phyloP scores from a whole-genome alignment of 192 early-diverging fungal species.

The Linnemannia exigua region DNA sequence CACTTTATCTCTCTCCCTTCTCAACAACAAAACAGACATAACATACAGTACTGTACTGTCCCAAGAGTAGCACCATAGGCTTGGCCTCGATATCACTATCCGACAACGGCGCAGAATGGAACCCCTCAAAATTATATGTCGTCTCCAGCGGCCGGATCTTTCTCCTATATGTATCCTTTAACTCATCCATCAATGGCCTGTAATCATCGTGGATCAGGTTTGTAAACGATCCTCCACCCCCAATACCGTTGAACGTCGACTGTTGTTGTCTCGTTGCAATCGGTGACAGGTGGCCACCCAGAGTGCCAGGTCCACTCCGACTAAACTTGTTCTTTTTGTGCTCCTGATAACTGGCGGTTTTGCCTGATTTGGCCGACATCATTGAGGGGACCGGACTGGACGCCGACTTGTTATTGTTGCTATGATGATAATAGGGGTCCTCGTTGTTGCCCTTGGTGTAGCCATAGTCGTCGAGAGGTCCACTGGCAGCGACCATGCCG shows the following conservation, averaged over 20 bases:
- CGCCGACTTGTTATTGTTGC: background rate
- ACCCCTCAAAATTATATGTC: slow-evolving; percentile 83
- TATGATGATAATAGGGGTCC: background rate
- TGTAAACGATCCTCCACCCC: slow-evolving; percentile 33
- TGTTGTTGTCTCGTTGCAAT: background rate
- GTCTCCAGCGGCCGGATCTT: slow-evolving; percentile 83
- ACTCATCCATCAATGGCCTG: slow-evolving; percentile 68
- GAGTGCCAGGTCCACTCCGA: background rate
- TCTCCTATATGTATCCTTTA: slow-evolving; percentile 77
- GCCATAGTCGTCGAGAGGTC: slow-evolving; percentile 36
- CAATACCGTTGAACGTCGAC: slow-evolving; percentile 20
- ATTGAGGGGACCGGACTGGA: slow-evolving; percentile 33
- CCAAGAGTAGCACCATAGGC: slow-evolving; percentile 89
- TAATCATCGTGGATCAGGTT: slow-evolving; percentile 68
- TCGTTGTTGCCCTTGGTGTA: slow-evolving; percentile 20
- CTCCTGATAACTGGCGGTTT: slow-evolving; percentile 11
- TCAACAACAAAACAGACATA: background rate
- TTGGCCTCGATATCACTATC: slow-evolving; percentile 88
- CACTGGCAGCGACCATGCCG: slow-evolving; percentile 37
- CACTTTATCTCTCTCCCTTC: too few relatives aligned
- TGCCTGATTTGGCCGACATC: slow-evolving; percentile 22
- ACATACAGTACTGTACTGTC: slow-evolving; percentile 85
- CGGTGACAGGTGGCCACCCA: background rate
- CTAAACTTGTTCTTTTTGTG: slow-evolving; percentile 41
- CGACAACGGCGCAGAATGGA: slow-evolving; percentile 85